A percentile compares a stretch with the other conserved stretches of the same genome.
phyloP scores from a whole-genome alignment of 1,284 basidiomycete species.

The Irpex sp. region DNA sequence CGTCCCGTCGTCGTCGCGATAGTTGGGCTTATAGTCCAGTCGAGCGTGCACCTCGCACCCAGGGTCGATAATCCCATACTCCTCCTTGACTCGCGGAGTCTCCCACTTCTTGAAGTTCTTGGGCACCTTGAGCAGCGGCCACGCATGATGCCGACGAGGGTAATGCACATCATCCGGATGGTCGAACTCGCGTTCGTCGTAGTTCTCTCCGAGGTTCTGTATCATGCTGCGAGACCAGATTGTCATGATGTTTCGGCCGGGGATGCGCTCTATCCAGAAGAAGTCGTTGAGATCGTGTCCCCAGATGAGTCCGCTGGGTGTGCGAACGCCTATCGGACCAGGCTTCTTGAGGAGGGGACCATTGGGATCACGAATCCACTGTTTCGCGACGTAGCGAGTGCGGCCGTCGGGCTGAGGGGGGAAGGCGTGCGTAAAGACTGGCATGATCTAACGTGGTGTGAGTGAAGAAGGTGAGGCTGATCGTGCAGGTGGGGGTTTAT shows the following conservation, averaged over 20 bases:
- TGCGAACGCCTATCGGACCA: conserved; percentile 21
- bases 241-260: conserved; percentile 18
- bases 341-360: conserved; percentile 20
- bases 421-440: background rate
- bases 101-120: background rate
- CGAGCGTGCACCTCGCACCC: conserved; percentile 1
- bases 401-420: conserved; percentile 3
- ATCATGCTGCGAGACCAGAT: conserved; percentile 29
- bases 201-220: conserved; percentile 21
- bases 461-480: background rate
- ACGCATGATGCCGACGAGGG: conserved; percentile 18
- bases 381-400: conserved; percentile 15
- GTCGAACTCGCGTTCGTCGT: conserved; percentile 11
- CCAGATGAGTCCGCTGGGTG: conserved; percentile 26
- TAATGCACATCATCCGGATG: conserved; percentile 3
- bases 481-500: background rate
- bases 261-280: conserved; percentile 23
- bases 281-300: conserved; percentile 24
- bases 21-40: background rate
- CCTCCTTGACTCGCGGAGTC: background rate
- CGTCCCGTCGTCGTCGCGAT: background rate
- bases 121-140: conserved; percentile 21
- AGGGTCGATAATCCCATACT: conserved; percentile 9
- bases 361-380: conserved; percentile 22
- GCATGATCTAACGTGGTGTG: background rate